A percentile compares a stretch with the other conserved stretches of the same genome.
Evolutionary conservation across 148 eudicot species (phyloP).

Genomic region (Diospyros kaki): DNA sequence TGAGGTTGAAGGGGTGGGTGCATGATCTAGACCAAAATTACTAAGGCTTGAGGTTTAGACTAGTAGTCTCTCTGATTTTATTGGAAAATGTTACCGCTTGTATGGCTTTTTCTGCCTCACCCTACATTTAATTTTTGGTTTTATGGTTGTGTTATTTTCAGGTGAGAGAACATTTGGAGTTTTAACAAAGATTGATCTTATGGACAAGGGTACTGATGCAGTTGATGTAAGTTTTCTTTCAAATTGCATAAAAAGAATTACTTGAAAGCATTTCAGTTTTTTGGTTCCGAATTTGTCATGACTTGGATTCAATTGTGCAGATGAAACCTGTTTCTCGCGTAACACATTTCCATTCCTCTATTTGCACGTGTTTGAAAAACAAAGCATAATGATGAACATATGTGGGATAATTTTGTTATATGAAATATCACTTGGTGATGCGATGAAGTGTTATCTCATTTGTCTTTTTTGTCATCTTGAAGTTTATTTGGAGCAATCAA

Average conservation of each 20-base stretch:
- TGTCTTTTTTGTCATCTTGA: not conserved
- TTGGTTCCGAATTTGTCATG: not conserved
- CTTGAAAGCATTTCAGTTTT: not conserved
- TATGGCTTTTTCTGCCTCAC: no score
- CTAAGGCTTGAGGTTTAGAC: no score
- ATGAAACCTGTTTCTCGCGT: not conserved
- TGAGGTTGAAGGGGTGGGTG: no score
- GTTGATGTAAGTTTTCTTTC: slow-evolving; percentile 52
- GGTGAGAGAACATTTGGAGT: slow-evolving; percentile 81
- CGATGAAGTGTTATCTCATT: not conserved
- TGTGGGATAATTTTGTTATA: not conserved
- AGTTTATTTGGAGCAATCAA: not conserved
- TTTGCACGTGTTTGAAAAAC: not conserved
- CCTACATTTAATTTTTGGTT: not conserved
- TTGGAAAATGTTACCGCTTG: no score
- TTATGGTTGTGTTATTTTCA: slow-evolving; percentile 17
- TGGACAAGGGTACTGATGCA: slow-evolving; percentile 80
- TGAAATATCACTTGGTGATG: not conserved
- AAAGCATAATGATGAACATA: not conserved
- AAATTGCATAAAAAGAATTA: not conserved
- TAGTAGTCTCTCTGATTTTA: no score
- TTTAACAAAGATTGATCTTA: slow-evolving; percentile 68
- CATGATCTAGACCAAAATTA: no score
- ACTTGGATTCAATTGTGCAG: not conserved
- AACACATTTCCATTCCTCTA: not conserved